phyloP scores from a whole-genome alignment of 495 filamentous ascomycete species.

The Penicillium canescens region DNA sequence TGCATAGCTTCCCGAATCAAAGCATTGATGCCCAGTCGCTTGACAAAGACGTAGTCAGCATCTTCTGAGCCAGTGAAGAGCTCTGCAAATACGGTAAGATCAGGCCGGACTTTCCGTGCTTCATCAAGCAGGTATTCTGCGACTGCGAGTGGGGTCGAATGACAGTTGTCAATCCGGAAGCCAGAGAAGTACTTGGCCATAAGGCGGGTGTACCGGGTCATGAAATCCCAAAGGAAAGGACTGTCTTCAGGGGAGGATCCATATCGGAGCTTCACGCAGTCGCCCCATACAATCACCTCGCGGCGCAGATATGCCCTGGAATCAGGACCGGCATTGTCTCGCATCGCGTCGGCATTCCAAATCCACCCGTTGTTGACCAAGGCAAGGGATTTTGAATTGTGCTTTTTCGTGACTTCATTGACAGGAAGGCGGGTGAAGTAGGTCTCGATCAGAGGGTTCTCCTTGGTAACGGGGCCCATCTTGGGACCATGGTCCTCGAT shows the following conservation, averaged over 20 bases:
- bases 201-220: conserved; percentile 86
- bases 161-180: conserved; percentile 98
- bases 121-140: conserved; percentile 93
- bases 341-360: conserved; percentile 92
- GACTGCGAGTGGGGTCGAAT: conserved; percentile 91
- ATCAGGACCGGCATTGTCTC: conserved; percentile 86
- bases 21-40: conserved; percentile 83
- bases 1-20: conserved; percentile 98
- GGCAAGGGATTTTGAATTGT: conserved; percentile 73
- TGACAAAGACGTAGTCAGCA: conserved; percentile 94
- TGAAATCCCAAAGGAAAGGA: conserved; percentile 93
- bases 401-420: conserved; percentile 75
- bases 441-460: conserved; percentile 84
- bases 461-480: conserved; percentile 71
- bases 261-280: conserved; percentile 97
- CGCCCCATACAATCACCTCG: conserved; percentile 97
- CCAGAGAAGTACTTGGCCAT: conserved; percentile 95
- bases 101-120: conserved; percentile 82
- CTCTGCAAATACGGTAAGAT: conserved; percentile 91
- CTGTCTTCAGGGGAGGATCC: conserved; percentile 78
- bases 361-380: conserved; percentile 98
- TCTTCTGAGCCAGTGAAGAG: conserved; percentile 96
- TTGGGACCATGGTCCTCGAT: conserved; percentile 91
- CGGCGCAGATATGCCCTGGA: conserved; percentile 89
- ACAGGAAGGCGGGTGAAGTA: conserved; percentile 92